phyloP scores from a whole-genome alignment of 176 grass and related monocot genomes.

The Pontederia paniculata region DNA sequence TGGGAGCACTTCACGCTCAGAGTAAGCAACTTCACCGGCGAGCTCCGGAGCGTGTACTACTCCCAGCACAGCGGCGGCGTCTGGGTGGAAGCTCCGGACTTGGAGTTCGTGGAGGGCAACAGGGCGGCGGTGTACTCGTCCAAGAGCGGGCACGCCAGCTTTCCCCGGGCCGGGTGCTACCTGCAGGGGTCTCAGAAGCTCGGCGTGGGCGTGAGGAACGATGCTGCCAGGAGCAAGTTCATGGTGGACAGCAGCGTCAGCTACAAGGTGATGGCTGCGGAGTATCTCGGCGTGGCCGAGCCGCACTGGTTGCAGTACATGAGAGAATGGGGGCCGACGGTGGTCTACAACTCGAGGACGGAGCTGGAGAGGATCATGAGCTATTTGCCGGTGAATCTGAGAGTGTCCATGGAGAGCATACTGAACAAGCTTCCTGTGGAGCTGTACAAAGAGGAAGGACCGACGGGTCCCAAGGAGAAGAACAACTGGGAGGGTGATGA shows the following conservation, averaged over 20 bases:
- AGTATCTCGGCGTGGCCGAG: constrained; percentile 40
- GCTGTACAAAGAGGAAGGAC: constrained; percentile 48
- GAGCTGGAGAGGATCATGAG: constrained; percentile 42
- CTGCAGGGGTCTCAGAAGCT: constrained; percentile 32
- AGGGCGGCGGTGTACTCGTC: constrained; percentile 45
- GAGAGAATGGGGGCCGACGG: constrained; percentile 62
- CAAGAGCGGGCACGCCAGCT: constrained; percentile 53
- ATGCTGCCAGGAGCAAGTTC: constrained; percentile 38
- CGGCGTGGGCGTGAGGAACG: constrained; percentile 66
- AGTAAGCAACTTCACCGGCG: constrained; percentile 62
- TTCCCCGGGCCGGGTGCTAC: constrained; percentile 31
- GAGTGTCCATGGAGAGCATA: constrained; percentile 27
- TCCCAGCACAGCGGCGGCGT: constrained; percentile 45
- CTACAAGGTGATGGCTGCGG: constrained; percentile 46
- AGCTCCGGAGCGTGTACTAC: constrained; percentile 42
- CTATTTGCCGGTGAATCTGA: constrained; percentile 28
- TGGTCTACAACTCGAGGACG: constrained; percentile 43
- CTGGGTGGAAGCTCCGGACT: constrained; percentile 51
- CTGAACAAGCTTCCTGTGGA: constrained; percentile 31
- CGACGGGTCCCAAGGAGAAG: constrained; percentile 59
- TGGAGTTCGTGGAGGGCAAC: constrained; percentile 34
- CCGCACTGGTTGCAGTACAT: constrained; percentile 51
- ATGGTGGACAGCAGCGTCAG: constrained; percentile 32
- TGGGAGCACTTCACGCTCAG: constrained; percentile 82
- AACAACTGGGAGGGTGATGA: constrained; percentile 56